Evolutionary conservation across 2,329 filamentous ascomycete genomes (phyloP), one percentile per base, ranked within the genome.

Genomic region (Clarireedia homoeocarpa): DNA sequence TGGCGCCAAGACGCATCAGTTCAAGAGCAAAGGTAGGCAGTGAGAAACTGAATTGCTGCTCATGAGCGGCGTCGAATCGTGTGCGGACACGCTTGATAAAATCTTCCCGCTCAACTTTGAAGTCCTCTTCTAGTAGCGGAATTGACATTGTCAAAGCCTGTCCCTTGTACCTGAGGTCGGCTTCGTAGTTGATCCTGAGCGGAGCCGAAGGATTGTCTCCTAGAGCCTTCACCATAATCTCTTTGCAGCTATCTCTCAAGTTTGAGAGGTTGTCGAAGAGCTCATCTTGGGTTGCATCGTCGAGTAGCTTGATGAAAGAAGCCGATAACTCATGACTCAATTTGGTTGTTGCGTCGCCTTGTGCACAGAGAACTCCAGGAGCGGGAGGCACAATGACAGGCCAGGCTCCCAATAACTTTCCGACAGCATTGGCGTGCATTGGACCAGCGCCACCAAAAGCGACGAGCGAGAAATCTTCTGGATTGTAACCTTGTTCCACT

Each of bases 401-500:
- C 50, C 50, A 52, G 20, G 50, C 39, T 34, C 50, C 39, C 2
- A 52, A 40, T 26, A 52, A 20, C 17, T 52, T 52, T 36, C 50
- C 50, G 4, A 52, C 50, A n/a, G 40, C 50, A 46, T 52, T 52
- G 4, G 39, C 50, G 24, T 52, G 50, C 26, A 52, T 15, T 12
- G 50, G 50, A 12, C 50, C 50, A n/a, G 50, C 50, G 14, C 50
- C 50, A n/a, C 40, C 50, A 24, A 52, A 52, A 0, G 50, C 50
- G 34, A 52, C 40, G 1, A 52, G 40, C 23, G 50, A 34, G 7
- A 52, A 52, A 10, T 52, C 50, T 24, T 52, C 50, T 2, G 50
- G 50, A 20, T 52, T 52, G 7, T 52, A 52, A 24, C 50, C 50
- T 46, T 52, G 50, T 34, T 52, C 50, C 23, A 52, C 50, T 1